A percentile compares a stretch with the other conserved stretches of the same genome.
These are phyloP conservation scores for Nematodospora valgi DNA, from an alignment of 805 yeast genomes.

Conservation along the genomic window DNA sequence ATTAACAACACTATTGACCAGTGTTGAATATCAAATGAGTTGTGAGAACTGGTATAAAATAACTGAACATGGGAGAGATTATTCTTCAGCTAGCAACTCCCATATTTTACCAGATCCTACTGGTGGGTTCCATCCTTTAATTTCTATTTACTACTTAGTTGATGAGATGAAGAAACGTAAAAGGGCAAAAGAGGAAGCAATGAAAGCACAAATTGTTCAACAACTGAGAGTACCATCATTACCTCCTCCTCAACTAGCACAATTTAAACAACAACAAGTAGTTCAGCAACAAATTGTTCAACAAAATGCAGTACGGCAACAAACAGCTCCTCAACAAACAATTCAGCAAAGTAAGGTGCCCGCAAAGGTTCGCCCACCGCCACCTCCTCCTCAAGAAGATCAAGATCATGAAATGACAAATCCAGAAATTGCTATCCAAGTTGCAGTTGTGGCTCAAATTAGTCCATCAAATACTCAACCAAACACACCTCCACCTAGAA, in stretches of 20 bases:
- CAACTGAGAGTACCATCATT: no score
- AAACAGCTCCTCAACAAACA: neutral
- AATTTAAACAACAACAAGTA: constrained; percentile 12
- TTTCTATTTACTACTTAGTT: constrained; percentile 83
- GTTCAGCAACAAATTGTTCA: constrained; percentile 7
- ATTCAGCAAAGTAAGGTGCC: no score
- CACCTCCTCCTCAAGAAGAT: constrained; percentile 6
- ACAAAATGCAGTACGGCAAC: constrained; percentile 4
- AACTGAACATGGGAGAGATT: constrained; percentile 31
- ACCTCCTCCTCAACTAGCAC: constrained; percentile 14
- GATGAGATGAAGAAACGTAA: constrained; percentile 78
- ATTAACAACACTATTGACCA: constrained; percentile 54
- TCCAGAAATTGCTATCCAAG: constrained; percentile 8
- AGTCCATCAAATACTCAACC: constrained; percentile 8
- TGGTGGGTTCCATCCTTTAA: constrained; percentile 79
- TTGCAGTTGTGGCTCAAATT: constrained; percentile 6
- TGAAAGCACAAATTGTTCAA: constrained; percentile 26
- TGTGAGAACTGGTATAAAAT: constrained; percentile 58
- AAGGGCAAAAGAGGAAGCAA: constrained; percentile 52
- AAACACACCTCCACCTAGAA: constrained; percentile 16
- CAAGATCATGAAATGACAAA: neutral
- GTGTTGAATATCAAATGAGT: constrained; percentile 64
- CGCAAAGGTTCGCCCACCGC: no score
- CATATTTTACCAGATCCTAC: constrained; percentile 68
- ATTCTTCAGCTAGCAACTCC: constrained; percentile 31